Base-by-base conservation (phyloP, 495 filamentous ascomycete genomes). In the Xylaria curta region DNA sequence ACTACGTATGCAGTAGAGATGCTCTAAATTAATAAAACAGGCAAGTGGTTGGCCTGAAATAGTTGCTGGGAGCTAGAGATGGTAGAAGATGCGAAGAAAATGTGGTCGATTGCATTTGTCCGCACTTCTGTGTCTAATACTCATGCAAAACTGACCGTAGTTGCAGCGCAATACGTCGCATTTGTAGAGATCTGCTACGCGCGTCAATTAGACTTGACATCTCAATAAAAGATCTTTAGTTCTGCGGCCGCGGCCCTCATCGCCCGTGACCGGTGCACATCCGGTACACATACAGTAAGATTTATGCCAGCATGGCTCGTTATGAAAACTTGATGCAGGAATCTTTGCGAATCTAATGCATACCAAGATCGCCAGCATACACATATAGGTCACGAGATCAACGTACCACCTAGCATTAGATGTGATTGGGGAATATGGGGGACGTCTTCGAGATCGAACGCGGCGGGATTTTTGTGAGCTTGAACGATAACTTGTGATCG, bases 371-470 rank as follows among this genome's bases (percentile, higher is more conserved):
- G 15, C 40, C 42, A 33, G 24, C 40, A 42, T 21, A 47, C 17
- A 17, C 40, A 42, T 21, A 47, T 9, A 17, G 42, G 62, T 40
- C 7, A 53, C 21, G 31, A 66, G 63, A 17, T 38, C 19, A 66
- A 40, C 61, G 26, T 64, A 64, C 61, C 24, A 47, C 47, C n/a
- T 12, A 47, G 61, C 61, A 13, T 46, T 64, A 31, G 9, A 60
- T n/a, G 19, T 17, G 0, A 24, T 31, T 13, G 53, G 26, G 21
- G 24, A 54, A 56, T 64, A 31, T 24, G 36, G 19, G 59, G 59
- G 36, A 1, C 0, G 19, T 42, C n/a, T 26, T 46, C 13, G 12
- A 40, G 21, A 47, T 64, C 17, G 28, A 24, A 19, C 21, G 61
- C 38, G 24, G 12, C 38, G 12, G 12, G 61, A 46, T 44, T 6